Evolutionary conservation across 176 grass and related monocot species (phyloP), one percentile per base, ranked within the genome.

Genomic region (Tuctoria greenei): DNA sequence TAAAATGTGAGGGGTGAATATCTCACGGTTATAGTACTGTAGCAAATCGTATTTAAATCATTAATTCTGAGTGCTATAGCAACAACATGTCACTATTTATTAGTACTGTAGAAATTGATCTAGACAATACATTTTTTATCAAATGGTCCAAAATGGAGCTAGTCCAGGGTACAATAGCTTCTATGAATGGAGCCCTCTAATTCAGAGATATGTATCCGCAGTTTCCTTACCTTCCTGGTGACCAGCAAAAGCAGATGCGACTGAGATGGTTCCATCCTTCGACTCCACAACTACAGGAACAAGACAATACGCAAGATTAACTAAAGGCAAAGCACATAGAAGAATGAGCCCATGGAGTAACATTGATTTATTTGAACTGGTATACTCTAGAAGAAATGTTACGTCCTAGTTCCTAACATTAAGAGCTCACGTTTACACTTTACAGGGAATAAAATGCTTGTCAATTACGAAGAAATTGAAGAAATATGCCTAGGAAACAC

Each of bases 161-260:
- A n/a, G n/a, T n/a, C n/a, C n/a, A n/a, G n/a, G n/a, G n/a, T n/a
- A n/a, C n/a, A n/a, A n/a, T n/a, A n/a, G n/a, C n/a, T n/a, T n/a
- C n/a, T n/a, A n/a, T n/a, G n/a, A n/a, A n/a, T n/a, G n/a, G n/a
- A n/a, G n/a, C n/a, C n/a, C n/a, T n/a, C n/a, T n/a, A n/a, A n/a
- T n/a, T n/a, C n/a, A n/a, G n/a, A n/a, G n/a, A n/a, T n/a, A n/a
- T n/a, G n/a, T n/a, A n/a, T n/a, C n/a, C n/a, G n/a, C n/a, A 34
- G 8, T 36, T 4, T 3, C 47, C 80, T 75, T 47, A 96, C 93
- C 89, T 92, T 96, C 75, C 51, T 92, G 90, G 50, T 96, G 87
- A 77, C 90, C 93, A 57, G 82, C 61, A 76, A 96, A 96, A 64
- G 93, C 89, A 88, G 93, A 90, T 75, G 93, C 90, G 39, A 92